These are phyloP conservation scores for Lentinus brumalis DNA, from an alignment of 768 basidiomycete species.

Conservation along the genomic window DNA sequence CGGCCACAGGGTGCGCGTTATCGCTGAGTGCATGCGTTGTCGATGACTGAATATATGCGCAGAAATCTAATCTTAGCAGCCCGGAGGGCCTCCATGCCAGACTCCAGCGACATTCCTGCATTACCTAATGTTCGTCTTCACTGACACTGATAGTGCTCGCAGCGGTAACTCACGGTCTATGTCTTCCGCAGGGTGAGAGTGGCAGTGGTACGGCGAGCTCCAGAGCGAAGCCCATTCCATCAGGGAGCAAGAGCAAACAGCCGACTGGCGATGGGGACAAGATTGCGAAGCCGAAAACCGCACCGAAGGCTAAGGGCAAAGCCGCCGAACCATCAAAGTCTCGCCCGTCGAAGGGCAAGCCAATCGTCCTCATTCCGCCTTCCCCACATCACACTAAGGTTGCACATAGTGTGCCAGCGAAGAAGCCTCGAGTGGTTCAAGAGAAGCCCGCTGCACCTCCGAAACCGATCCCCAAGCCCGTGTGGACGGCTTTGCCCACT, in stretches of 20 bases:
- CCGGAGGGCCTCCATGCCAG: conserved; percentile 31
- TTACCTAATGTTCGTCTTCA: not conserved
- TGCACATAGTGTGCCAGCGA: conserved; percentile 1
- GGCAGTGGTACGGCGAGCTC: too few relatives aligned
- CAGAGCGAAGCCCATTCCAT: not conserved
- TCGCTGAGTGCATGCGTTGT: not conserved
- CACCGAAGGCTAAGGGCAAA: not conserved
- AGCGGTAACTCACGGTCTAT: conserved; percentile 26
- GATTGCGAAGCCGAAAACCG: not conserved
- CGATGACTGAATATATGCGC: not conserved
- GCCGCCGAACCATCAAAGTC: conserved; percentile 1
- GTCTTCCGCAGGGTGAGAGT: conserved; percentile 30
- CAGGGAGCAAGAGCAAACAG: not conserved
- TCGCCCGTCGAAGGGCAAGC: conserved; percentile 2
- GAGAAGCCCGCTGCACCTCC: conserved; percentile 24
- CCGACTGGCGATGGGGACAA: not conserved
- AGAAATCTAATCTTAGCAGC: conserved; percentile 43
- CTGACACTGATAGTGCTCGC: not conserved
- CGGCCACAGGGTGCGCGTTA: conserved; percentile 55
- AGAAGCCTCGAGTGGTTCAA: conserved; percentile 14
- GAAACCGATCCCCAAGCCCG: conserved; percentile 44
- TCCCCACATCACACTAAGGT: not conserved
- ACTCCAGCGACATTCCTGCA: not conserved
- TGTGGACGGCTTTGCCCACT: conserved; percentile 52
- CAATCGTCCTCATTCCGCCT: conserved; percentile 9